Conservation (phyloP, 2,329 filamentous ascomycete genomes). For the Bipolaris cookei region DNA sequence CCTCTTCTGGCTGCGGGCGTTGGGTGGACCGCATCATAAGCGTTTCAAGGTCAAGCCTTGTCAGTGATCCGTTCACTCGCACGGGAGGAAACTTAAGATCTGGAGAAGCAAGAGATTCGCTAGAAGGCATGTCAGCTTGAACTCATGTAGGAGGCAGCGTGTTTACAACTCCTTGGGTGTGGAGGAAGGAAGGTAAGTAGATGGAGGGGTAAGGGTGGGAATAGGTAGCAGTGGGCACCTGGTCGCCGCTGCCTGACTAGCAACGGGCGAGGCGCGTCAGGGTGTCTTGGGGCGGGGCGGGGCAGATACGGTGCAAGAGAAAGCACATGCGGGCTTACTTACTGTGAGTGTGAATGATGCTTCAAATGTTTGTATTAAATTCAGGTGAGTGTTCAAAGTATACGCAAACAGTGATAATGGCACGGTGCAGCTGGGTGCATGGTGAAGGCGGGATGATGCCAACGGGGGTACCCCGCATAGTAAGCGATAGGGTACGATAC, state of each 20-base stretch:
- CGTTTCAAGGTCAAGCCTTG: slow-evolving; percentile 41
- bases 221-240: slow-evolving; percentile 22
- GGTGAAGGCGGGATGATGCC: slow-evolving; percentile 15
- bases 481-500: slow-evolving; percentile 17
- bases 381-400: background rate
- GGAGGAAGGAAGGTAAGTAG: slow-evolving; percentile 13
- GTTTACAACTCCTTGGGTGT: slow-evolving; percentile 9
- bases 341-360: background rate
- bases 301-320: slow-evolving; percentile 8
- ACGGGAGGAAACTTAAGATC: slow-evolving; percentile 43
- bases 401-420: slow-evolving; percentile 4
- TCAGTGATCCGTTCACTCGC: slow-evolving; percentile 40
- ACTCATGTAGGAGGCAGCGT: slow-evolving; percentile 17
- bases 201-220: slow-evolving; percentile 16
- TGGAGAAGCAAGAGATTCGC: slow-evolving; percentile 34
- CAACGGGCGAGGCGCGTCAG: slow-evolving; percentile 29
- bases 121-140: slow-evolving; percentile 41
- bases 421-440: slow-evolving; percentile 9
- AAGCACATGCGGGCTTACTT: slow-evolving; percentile 10
- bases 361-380: background rate
- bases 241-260: slow-evolving; percentile 34
- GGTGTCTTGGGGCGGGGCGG: slow-evolving; percentile 11
- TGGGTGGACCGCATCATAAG: slow-evolving; percentile 46
- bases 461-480: slow-evolving; percentile 13
- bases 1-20: slow-evolving; percentile 33